phyloP scores from a whole-genome alignment of 805 yeast genomes.

The Nakazawaea molendinolei region DNA sequence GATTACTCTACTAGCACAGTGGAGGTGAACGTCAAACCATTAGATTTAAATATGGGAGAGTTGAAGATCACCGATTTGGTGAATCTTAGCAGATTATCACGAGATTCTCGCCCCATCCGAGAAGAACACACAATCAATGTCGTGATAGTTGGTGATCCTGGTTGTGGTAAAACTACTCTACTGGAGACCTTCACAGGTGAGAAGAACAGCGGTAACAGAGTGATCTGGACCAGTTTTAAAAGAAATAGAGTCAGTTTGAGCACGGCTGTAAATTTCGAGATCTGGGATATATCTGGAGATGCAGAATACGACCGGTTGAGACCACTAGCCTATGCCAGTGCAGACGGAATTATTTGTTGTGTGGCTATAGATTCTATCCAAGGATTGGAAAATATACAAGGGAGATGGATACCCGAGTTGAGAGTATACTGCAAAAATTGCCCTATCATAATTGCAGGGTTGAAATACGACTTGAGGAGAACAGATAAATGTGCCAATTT shows the following conservation, averaged over 20 bases:
- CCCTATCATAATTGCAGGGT: slow-evolving; percentile 30
- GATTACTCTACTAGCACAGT: too few species aligned
- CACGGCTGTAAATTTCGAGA: slow-evolving; percentile 22
- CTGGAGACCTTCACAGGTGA: slow-evolving; percentile 25
- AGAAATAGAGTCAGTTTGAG: slow-evolving; percentile 14
- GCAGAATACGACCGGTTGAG: slow-evolving; percentile 32
- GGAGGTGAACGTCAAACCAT: slow-evolving; percentile 5
- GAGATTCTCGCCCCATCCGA: too few species aligned
- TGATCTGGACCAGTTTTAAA: slow-evolving; percentile 16
- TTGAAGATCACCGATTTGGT: too few species aligned
- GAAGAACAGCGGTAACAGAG: not conserved
- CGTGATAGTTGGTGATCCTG: slow-evolving; percentile 86
- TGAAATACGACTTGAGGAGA: slow-evolving; percentile 28
- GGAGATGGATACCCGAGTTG: slow-evolving; percentile 37
- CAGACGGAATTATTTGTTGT: slow-evolving; percentile 31
- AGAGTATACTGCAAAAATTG: slow-evolving; percentile 31
- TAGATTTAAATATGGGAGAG: too few species aligned
- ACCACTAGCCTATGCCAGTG: slow-evolving; percentile 35
- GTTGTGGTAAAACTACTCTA: slow-evolving; percentile 81
- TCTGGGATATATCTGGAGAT: slow-evolving; percentile 38
- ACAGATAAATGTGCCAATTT: too few species aligned
- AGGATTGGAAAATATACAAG: slow-evolving; percentile 28
- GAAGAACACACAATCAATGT: slow-evolving; percentile 44
- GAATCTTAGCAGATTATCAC: too few species aligned
- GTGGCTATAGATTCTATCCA: slow-evolving; percentile 28